Conservation (phyloP, 208 protist species). For the Trypanosoma theileri region DNA sequence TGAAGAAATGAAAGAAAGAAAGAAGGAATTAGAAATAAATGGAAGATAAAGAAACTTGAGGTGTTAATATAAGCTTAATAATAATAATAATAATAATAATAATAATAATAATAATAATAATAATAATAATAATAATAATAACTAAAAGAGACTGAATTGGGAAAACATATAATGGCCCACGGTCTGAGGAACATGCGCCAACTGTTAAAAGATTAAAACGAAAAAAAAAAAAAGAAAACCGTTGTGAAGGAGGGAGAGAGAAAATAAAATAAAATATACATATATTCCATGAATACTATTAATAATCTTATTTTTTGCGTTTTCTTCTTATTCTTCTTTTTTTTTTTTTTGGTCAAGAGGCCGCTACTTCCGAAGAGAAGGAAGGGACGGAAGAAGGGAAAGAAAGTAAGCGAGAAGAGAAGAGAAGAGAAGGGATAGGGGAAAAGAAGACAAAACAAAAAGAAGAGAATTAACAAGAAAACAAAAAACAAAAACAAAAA, state of each 20-base stretch:
- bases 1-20: not conserved
- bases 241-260: not conserved
- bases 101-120: not conserved
- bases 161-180: too few species aligned
- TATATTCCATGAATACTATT: too few species aligned
- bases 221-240: too few species aligned
- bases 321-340: too few species aligned
- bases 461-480: slow-evolving; percentile 15
- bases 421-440: not conserved
- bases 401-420: not conserved
- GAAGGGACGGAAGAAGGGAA: not conserved
- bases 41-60: not conserved
- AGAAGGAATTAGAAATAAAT: slow-evolving; percentile 10
- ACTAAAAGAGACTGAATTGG: too few species aligned
- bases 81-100: not conserved
- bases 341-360: too few species aligned
- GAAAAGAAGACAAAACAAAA: slow-evolving; percentile 15
- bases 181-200: too few species aligned
- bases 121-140: too few species aligned
- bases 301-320: too few species aligned
- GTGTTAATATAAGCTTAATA: not conserved
- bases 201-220: too few species aligned
- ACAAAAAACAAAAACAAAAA: slow-evolving; percentile 6
- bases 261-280: too few species aligned
- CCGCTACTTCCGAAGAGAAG: too few species aligned